Evolutionary conservation across 2,329 filamentous ascomycete species (phyloP).

Genomic region (Alternaria longipes): DNA sequence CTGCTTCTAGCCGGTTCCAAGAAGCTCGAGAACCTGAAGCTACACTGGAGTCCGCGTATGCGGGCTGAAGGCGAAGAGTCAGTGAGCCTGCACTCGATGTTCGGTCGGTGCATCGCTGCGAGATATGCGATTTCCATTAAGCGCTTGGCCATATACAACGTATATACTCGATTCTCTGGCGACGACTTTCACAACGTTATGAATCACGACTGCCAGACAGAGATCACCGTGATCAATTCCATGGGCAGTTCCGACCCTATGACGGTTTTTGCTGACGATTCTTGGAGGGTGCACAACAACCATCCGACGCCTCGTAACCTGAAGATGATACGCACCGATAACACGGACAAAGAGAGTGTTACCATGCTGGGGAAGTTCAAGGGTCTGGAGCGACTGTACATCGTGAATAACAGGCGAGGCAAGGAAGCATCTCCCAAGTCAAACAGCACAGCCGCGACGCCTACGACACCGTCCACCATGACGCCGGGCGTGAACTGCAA

Average conservation of each 20-base stretch:
- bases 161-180: slow-evolving; percentile 63
- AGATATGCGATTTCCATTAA: slow-evolving; percentile 59
- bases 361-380: slow-evolving; percentile 54
- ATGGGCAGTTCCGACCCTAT: slow-evolving; percentile 57
- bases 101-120: slow-evolving; percentile 62
- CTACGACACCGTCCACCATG: slow-evolving; percentile 38
- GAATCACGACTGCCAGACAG: slow-evolving; percentile 54
- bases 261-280: slow-evolving; percentile 65
- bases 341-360: slow-evolving; percentile 56
- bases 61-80: slow-evolving; percentile 66
- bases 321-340: slow-evolving; percentile 61
- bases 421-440: slow-evolving; percentile 31
- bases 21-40: slow-evolving; percentile 63
- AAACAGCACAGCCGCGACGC: slow-evolving; percentile 40
- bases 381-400: slow-evolving; percentile 62
- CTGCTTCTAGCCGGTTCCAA: slow-evolving; percentile 63
- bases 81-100: slow-evolving; percentile 63
- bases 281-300: slow-evolving; percentile 56
- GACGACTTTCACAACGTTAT: slow-evolving; percentile 57
- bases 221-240: slow-evolving; percentile 64
- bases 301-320: slow-evolving; percentile 48
- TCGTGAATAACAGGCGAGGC: slow-evolving; percentile 55
- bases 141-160: slow-evolving; percentile 65
- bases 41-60: slow-evolving; percentile 72
- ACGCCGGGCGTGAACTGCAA: slow-evolving; percentile 30